phyloP scores from a whole-genome alignment of 495 filamentous ascomycete genomes.

The Xylaria curta region DNA sequence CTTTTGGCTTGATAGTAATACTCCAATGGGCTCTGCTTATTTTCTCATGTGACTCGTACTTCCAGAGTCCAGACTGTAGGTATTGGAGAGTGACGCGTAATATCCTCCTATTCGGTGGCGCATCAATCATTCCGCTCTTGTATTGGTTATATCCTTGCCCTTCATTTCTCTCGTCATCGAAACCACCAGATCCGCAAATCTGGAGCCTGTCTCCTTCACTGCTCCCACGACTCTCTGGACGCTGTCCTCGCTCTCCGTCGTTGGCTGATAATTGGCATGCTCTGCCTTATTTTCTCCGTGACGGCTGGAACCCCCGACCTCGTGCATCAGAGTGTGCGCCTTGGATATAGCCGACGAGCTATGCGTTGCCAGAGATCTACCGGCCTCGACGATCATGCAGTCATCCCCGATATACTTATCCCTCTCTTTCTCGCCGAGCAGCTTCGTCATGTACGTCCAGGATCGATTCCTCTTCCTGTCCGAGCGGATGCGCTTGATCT shows the following conservation, averaged over 20 bases:
- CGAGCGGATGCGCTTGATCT: constrained; percentile 73
- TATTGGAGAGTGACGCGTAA: neutral
- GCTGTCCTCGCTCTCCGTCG: constrained; percentile 17
- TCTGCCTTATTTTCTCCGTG: constrained; percentile 2
- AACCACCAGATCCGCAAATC: constrained; percentile 34
- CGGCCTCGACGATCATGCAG: constrained; percentile 38
- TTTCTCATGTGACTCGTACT: neutral
- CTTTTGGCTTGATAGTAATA: neutral
- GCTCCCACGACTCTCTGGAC: constrained; percentile 26
- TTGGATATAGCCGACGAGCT: constrained; percentile 23
- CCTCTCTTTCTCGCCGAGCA: constrained; percentile 37
- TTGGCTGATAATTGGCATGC: constrained; percentile 5
- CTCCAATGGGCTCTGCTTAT: neutral
- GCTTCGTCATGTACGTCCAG: constrained; percentile 38
- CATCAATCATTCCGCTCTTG: neutral
- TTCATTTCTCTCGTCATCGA: constrained; percentile 34
- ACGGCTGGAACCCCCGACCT: constrained; percentile 20
- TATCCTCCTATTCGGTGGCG: neutral
- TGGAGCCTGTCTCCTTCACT: constrained; percentile 33
- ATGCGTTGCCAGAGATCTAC: constrained; percentile 29
- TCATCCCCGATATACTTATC: constrained; percentile 39
- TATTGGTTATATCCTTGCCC: neutral
- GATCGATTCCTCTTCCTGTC: constrained; percentile 35
- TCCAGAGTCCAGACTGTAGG: no score
- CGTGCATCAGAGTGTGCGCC: constrained; percentile 23